These are phyloP conservation scores for Tetratostichococcus sp. DNA, from an alignment of 139 green algal species.

Conservation along the genomic window DNA sequence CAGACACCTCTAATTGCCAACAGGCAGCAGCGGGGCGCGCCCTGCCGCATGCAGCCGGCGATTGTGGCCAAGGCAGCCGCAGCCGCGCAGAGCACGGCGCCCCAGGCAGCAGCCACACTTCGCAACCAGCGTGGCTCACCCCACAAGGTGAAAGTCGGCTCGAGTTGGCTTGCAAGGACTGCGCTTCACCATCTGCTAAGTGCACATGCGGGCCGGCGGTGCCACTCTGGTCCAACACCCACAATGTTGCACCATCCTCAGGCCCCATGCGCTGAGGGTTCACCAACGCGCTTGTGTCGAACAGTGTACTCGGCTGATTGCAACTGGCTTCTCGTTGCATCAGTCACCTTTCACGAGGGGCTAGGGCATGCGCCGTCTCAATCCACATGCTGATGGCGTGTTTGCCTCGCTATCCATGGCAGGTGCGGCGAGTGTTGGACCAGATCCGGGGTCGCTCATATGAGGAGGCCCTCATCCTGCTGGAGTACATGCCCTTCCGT, in stretches of 20 bases:
- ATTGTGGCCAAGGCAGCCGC: constrained; percentile 18
- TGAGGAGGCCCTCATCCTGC: constrained; percentile 89
- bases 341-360: too few relatives aligned
- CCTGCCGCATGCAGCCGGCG: constrained; percentile 3
- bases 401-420: neutral
- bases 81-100: constrained; percentile 5
- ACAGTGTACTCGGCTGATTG: too few relatives aligned
- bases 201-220: too few relatives aligned
- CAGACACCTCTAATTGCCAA: neutral
- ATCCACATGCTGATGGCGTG: too few relatives aligned
- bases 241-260: too few relatives aligned
- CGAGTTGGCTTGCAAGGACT: too few relatives aligned
- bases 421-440: constrained; percentile 90
- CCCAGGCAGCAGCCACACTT: constrained; percentile 47
- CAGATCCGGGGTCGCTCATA: constrained; percentile 85
- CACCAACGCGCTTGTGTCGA: too few relatives aligned
- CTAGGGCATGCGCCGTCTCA: too few relatives aligned
- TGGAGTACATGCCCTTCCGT: constrained; percentile 92
- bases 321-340: too few relatives aligned
- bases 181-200: too few relatives aligned
- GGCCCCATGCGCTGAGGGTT: too few relatives aligned
- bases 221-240: too few relatives aligned
- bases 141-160: constrained; percentile 75
- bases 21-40: neutral
- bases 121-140: constrained; percentile 59